phyloP scores from a whole-genome alignment of 371 early-diverging fungal genomes.

The Haplosporangium sp. region DNA sequence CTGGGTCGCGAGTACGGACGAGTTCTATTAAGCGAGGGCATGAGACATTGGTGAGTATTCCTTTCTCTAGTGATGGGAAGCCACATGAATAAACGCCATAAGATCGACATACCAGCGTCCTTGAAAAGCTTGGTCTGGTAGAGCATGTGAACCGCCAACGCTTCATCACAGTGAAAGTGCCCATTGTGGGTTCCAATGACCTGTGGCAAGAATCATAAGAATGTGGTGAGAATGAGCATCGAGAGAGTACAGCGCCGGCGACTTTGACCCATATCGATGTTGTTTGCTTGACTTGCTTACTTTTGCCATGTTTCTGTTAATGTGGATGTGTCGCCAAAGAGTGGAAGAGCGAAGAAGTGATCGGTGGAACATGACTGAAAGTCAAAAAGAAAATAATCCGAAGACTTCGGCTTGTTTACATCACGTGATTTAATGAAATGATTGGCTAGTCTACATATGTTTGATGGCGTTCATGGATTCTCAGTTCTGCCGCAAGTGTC shows the following conservation, averaged over 20 bases:
- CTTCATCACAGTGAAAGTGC: slow-evolving; percentile 96
- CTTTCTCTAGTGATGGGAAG: not conserved
- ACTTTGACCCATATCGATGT: not conserved
- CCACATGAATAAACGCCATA: not conserved
- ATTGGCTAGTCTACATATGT: slow-evolving; percentile 3
- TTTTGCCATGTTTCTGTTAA: slow-evolving; percentile 17
- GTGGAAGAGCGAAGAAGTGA: slow-evolving; percentile 3
- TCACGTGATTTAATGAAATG: not conserved
- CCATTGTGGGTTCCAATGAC: slow-evolving; percentile 90
- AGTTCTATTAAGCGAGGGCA: slow-evolving; percentile 56
- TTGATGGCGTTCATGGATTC: slow-evolving; percentile 26
- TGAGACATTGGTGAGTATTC: not conserved
- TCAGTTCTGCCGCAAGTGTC: slow-evolving; percentile 17
- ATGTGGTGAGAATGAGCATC: not conserved
- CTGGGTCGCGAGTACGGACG: slow-evolving; percentile 90
- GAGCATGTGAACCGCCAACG: slow-evolving; percentile 94
- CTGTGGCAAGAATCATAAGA: slow-evolving; percentile 22
- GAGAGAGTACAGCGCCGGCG: not conserved
- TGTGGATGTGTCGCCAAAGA: slow-evolving; percentile 1
- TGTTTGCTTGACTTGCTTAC: slow-evolving; percentile 3
- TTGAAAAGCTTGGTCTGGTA: slow-evolving; percentile 74
- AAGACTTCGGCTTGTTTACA: not conserved
- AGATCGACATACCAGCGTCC: slow-evolving; percentile 60
- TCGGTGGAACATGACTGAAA: not conserved
- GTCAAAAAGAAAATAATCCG: slow-evolving; percentile 2